Evolutionary conservation across 495 filamentous ascomycete genomes (phyloP).

Genomic region (Hypomontagnella monticulosa): DNA sequence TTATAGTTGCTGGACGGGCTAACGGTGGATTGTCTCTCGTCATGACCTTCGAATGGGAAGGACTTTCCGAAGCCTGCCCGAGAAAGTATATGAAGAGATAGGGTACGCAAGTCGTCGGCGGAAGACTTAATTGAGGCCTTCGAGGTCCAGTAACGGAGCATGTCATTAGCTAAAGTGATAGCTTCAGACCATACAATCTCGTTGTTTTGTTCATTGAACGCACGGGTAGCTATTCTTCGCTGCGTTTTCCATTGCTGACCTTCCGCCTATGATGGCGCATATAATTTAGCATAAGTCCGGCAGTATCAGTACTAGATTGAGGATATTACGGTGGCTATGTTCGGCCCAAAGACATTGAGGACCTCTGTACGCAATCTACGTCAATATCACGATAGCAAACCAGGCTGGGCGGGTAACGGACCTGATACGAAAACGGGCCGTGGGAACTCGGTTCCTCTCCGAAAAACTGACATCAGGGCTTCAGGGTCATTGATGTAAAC

Average conservation of each 20-base stretch:
- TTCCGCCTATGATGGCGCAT: conserved; percentile 29
- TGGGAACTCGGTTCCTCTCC: conserved; percentile 53
- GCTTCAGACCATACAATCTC: conserved; percentile 57
- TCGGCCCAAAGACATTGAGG: conserved; percentile 7
- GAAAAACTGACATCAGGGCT: conserved; percentile 49
- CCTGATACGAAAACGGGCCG: conserved; percentile 47
- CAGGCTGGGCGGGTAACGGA: not conserved
- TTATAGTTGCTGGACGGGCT: conserved; percentile 43
- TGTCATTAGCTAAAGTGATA: conserved; percentile 57
- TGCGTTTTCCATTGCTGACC: conserved; percentile 58
- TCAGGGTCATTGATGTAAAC: conserved; percentile 55
- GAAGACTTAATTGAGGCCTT: conserved; percentile 35
- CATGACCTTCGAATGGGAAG: conserved; percentile 45
- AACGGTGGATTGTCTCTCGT: conserved; percentile 18
- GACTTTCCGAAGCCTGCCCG: conserved; percentile 56
- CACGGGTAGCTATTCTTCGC: conserved; percentile 52
- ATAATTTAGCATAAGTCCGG: not conserved
- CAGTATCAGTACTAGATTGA: not conserved
- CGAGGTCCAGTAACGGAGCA: conserved; percentile 56
- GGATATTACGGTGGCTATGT: conserved; percentile 10
- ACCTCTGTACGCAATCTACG: not conserved
- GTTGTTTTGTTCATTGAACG: conserved; percentile 63
- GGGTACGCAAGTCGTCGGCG: conserved; percentile 54
- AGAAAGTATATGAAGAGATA: conserved; percentile 59
- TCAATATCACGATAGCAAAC: not conserved